phyloP scores from a whole-genome alignment of 352 stramenopile species.

The Lagenidium giganteum region DNA sequence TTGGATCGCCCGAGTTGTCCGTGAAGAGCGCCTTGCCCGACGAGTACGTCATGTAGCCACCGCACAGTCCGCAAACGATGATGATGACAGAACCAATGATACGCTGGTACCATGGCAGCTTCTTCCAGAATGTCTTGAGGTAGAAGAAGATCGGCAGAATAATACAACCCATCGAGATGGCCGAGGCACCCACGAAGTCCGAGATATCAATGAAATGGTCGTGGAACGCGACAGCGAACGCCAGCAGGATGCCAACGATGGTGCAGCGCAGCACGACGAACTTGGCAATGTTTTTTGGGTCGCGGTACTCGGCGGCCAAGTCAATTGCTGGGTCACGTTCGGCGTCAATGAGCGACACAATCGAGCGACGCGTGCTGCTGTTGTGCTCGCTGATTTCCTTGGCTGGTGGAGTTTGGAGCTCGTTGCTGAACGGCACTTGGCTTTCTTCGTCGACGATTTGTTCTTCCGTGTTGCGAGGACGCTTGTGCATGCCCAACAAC shows the following conservation, averaged over 20 bases:
- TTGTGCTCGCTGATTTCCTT: too few relatives aligned
- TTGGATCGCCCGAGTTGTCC: too few relatives aligned
- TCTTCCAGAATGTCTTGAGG: too few relatives aligned
- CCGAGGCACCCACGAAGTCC: slow-evolving; percentile 22
- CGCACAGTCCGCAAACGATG: too few relatives aligned
- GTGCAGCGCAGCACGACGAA: slow-evolving; percentile 13
- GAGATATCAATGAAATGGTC: slow-evolving; percentile 19
- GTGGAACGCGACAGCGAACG: slow-evolving; percentile 12
- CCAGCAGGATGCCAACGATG: slow-evolving; percentile 12
- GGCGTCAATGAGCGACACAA: slow-evolving; percentile 9
- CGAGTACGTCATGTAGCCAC: slow-evolving; percentile 12
- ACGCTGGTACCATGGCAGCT: too few relatives aligned
- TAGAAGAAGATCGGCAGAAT: slow-evolving; percentile 23
- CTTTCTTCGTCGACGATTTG: slow-evolving; percentile 1
- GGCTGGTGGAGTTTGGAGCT: background rate
- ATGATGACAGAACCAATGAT: too few relatives aligned
- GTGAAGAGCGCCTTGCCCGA: slow-evolving; percentile 16
- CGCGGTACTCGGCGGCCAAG: slow-evolving; percentile 4
- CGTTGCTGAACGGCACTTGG: too few relatives aligned
- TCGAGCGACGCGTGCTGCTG: too few relatives aligned
- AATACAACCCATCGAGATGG: slow-evolving; percentile 20
- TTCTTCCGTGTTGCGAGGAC: background rate
- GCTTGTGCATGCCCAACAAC: slow-evolving; percentile 35
- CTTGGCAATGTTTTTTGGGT: slow-evolving; percentile 12
- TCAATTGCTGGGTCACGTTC: background rate